phyloP scores from a whole-genome alignment of 1,139 yeast species.

The Eremothecium cymbalariae region DNA sequence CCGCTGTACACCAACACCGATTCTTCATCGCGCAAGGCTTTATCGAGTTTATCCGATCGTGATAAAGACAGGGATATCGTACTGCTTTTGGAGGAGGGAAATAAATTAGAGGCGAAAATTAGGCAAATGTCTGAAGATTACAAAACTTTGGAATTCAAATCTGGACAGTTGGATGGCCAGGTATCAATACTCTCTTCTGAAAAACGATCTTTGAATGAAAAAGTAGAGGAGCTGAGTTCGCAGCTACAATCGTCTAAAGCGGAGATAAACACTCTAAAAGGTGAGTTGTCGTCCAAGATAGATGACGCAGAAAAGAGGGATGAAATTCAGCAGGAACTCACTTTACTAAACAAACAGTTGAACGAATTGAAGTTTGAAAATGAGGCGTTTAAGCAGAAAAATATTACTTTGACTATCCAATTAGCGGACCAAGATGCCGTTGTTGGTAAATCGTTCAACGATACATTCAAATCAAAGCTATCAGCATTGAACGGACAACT shows the following conservation, averaged over 20 bases:
- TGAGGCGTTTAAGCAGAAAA: slow-evolving; percentile 26
- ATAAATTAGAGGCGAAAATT: slow-evolving; percentile 37
- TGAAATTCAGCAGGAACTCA: not conserved
- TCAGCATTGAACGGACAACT: slow-evolving; percentile 2
- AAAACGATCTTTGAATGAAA: slow-evolving; percentile 14
- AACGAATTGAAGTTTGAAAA: slow-evolving; percentile 27
- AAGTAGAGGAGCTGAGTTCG: slow-evolving; percentile 14
- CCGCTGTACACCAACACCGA: not conserved
- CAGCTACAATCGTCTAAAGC: slow-evolving; percentile 14
- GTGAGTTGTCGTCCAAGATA: not conserved
- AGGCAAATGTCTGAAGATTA: slow-evolving; percentile 32
- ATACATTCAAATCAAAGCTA: not conserved
- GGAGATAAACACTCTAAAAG: slow-evolving; percentile 11
- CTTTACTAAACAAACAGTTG: slow-evolving; percentile 1
- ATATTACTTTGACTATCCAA: slow-evolving; percentile 1
- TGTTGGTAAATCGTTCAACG: not conserved
- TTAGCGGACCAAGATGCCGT: slow-evolving; percentile 1
- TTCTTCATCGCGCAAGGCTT: not conserved
- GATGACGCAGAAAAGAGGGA: slow-evolving; percentile 1
- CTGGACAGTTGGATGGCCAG: slow-evolving; percentile 21
- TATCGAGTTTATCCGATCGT: slow-evolving; percentile 11
- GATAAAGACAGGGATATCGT: slow-evolving; percentile 34
- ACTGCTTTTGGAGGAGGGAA: slow-evolving; percentile 35
- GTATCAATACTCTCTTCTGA: slow-evolving; percentile 14
- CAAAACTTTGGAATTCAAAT: slow-evolving; percentile 18